These are phyloP conservation scores for Ophiosphaerella korrae DNA, from an alignment of 2,329 filamentous ascomycete genomes.

Conservation along the genomic window DNA sequence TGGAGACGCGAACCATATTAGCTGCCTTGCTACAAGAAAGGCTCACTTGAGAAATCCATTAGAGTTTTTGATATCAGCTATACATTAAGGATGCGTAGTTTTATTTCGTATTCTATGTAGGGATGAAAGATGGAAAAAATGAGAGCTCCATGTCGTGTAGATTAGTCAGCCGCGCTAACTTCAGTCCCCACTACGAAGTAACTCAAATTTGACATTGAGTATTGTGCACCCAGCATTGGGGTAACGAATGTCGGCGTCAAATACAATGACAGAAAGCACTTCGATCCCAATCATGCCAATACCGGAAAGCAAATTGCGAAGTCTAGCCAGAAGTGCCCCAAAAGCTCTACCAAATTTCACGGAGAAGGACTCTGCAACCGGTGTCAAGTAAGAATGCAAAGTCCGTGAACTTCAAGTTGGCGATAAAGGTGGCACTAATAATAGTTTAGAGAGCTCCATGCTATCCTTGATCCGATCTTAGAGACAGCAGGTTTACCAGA, in stretches of 20 bases:
- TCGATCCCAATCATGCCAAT: constrained; percentile 19
- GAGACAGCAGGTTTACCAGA: constrained; percentile 42
- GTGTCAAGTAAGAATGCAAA: constrained; percentile 46
- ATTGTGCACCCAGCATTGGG: too few relatives aligned
- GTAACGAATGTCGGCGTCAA: too few relatives aligned
- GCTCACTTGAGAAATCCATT: too few relatives aligned
- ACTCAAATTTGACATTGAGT: not conserved
- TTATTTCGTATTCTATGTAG: too few relatives aligned
- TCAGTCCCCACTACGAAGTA: not conserved
- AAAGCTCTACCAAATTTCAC: constrained; percentile 32
- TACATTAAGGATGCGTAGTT: too few relatives aligned
- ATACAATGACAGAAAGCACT: not conserved
- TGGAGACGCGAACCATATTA: too few relatives aligned
- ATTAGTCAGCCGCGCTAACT: not conserved
- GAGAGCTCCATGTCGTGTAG: not conserved
- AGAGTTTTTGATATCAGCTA: too few relatives aligned
- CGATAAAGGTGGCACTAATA: constrained; percentile 20
- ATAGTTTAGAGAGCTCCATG: constrained; percentile 33
- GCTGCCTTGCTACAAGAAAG: too few relatives aligned
- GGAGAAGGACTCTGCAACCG: constrained; percentile 28
- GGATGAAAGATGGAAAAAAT: too few relatives aligned
- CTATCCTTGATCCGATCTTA: constrained; percentile 34
- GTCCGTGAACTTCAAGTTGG: constrained; percentile 39
- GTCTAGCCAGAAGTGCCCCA: constrained; percentile 31
- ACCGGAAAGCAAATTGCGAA: constrained; percentile 33